Evolutionary conservation across 164 flowering plant species (phyloP).

Genomic region (Kalanchoe fedtschenkoi): DNA sequence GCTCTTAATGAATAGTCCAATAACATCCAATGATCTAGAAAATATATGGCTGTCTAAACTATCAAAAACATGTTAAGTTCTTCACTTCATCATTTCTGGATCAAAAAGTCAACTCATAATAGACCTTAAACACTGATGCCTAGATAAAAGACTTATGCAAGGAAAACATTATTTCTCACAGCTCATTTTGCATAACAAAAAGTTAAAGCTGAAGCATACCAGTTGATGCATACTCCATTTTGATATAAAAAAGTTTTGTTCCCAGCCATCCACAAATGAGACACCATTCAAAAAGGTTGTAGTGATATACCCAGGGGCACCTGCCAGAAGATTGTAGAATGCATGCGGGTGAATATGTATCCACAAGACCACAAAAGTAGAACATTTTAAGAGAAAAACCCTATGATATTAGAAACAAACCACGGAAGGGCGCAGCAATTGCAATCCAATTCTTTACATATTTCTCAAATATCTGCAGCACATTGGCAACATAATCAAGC

Average conservation of each 20-base stretch:
- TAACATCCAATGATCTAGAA: background rate
- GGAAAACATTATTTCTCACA: too few species aligned
- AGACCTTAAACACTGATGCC: background rate
- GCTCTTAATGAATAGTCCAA: background rate
- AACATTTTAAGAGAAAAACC: background rate
- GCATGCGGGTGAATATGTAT: background rate
- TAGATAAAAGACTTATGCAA: background rate
- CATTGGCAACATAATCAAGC: background rate
- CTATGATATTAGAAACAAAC: slow-evolving; percentile 23
- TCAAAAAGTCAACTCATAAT: background rate
- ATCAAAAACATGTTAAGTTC: background rate
- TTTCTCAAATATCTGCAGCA: slow-evolving; percentile 76
- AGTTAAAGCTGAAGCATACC: slow-evolving; percentile 30
- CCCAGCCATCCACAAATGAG: slow-evolving; percentile 98
- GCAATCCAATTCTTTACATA: slow-evolving; percentile 97
- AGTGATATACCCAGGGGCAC: slow-evolving; percentile 95
- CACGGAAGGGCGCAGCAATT: slow-evolving; percentile 92
- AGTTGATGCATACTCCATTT: slow-evolving; percentile 99
- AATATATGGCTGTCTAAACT: background rate
- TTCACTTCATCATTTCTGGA: background rate
- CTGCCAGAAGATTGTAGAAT: slow-evolving; percentile 20
- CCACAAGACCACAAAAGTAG: background rate
- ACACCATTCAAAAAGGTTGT: slow-evolving; percentile 75
- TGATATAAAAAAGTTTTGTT: slow-evolving; percentile 82
- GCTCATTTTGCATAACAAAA: too few species aligned